Conservation (phyloP, 2,329 filamentous ascomycete species). For the Aspergillus sp. region DNA sequence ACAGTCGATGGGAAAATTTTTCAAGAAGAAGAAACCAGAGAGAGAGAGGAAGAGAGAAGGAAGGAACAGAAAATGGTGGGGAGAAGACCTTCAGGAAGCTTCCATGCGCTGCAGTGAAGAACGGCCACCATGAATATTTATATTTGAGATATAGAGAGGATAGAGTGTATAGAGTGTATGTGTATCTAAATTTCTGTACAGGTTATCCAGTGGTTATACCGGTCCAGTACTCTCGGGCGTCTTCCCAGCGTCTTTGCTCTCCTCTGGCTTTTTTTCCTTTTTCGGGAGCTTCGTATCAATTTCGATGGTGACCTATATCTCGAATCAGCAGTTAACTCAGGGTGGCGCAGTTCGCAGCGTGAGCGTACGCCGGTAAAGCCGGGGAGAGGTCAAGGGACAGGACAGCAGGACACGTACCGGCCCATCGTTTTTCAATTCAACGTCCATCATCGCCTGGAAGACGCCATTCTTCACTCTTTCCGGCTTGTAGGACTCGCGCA, state of each 20-base stretch:
- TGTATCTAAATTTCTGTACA: not conserved
- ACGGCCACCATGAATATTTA: not conserved
- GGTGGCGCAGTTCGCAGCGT: too few relatives aligned
- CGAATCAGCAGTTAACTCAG: slow-evolving; percentile 8
- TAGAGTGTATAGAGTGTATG: too few relatives aligned
- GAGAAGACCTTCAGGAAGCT: slow-evolving; percentile 28
- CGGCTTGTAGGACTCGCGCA: slow-evolving; percentile 61
- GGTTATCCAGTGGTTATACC: not conserved
- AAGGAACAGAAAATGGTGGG: not conserved
- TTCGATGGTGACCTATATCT: slow-evolving; percentile 36
- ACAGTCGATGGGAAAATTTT: too few relatives aligned
- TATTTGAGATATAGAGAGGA: not conserved
- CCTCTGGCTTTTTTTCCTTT: slow-evolving; percentile 19
- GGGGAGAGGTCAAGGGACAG: too few relatives aligned
- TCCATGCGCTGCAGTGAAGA: slow-evolving; percentile 20
- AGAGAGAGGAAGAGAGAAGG: slow-evolving; percentile 1
- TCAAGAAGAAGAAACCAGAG: not conserved
- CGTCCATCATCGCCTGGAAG: slow-evolving; percentile 99
- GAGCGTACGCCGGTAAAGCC: too few relatives aligned
- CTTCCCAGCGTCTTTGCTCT: slow-evolving; percentile 2
- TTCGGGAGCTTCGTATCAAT: slow-evolving; percentile 41
- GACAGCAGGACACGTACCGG: slow-evolving; percentile 49
- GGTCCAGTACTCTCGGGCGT: not conserved
- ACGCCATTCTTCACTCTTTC: slow-evolving; percentile 87
- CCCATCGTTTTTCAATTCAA: slow-evolving; percentile 80